Base-by-base conservation (phyloP, 1,284 basidiomycete genomes). In the Irpex sp. region DNA sequence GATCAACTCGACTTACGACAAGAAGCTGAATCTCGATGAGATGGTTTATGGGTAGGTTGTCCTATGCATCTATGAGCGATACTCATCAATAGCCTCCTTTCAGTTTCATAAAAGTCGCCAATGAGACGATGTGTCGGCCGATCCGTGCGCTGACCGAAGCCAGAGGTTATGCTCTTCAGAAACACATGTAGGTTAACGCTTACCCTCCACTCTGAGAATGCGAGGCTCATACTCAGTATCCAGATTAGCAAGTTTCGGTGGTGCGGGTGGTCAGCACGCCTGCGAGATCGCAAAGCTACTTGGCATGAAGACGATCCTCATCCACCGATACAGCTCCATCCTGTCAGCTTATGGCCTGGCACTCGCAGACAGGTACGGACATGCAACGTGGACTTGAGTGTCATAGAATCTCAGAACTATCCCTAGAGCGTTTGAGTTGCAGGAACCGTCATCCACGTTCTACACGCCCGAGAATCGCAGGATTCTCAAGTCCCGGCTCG, bases 121-220 rank as follows among this genome's bases (percentile, higher is more conserved):
- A 95, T 66, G 93, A 95, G 77, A 93, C 92, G 0, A 97, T 97
- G 95, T 92, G 90, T 68, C 81, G 95, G 53, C 96, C 95, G 1
- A 97, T 98, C 64, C 87, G 95, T 5, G 89, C 95, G 1, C 75
- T 98, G 64, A 98, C 95, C 0, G 96, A 97, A 76, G 94, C 93
- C 0, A 80, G 93, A 56, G 95, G 96, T 4, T 88, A 94, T 74
- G 90, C 92, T 2, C 92, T 92, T 0, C 84, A 86, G 0, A 89
- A 88, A 70, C 96, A 98, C 72, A 84, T 94, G 87, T 90, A 72
- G 49, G 83, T 15, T 5, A 9, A 72, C 54, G 33, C 39, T 13
- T 13, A 57, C 54, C 7, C 59, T 37, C 39, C 11, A 58, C 59
- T 26, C 51, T 19, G n/a, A 46, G n/a, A n/a, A 46, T 1, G 60